phyloP scores from a whole-genome alignment of 495 filamentous ascomycete species.

The Penicillium odoratum region DNA sequence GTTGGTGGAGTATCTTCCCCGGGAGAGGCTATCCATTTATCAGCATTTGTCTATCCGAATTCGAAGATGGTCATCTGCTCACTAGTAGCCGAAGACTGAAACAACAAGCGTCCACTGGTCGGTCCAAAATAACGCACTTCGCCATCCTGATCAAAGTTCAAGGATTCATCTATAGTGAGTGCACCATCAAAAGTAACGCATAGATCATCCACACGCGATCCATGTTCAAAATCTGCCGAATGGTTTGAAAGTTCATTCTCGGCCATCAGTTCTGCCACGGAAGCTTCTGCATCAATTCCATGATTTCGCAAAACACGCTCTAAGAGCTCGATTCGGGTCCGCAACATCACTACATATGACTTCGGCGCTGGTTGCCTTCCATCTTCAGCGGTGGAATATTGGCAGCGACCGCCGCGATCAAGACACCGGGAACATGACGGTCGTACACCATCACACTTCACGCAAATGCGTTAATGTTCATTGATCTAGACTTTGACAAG shows the following conservation, averaged over 20 bases:
- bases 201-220: constrained; percentile 21
- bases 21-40: constrained; percentile 15
- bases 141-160: constrained; percentile 35
- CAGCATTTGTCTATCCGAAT: constrained; percentile 2
- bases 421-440: constrained; percentile 33
- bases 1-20: constrained; percentile 10
- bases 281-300: constrained; percentile 27
- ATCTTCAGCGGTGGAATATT: constrained; percentile 29
- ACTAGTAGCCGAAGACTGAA: constrained; percentile 22
- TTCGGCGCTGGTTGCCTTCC: constrained; percentile 32
- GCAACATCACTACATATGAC: constrained; percentile 32
- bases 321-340: constrained; percentile 25
- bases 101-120: constrained; percentile 28
- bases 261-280: constrained; percentile 22
- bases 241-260: constrained; percentile 9
- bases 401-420: constrained; percentile 24
- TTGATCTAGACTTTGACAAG: neutral
- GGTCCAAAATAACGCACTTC: constrained; percentile 35
- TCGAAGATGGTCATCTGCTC: neutral
- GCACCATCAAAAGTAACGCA: constrained; percentile 28
- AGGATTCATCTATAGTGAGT: constrained; percentile 29
- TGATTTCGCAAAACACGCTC: constrained; percentile 23
- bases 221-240: neutral
- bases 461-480: neutral
- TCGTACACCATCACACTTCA: constrained; percentile 26